phyloP scores from a whole-genome alignment of 495 filamentous ascomycete species.

The Penicillium tannophilum region DNA sequence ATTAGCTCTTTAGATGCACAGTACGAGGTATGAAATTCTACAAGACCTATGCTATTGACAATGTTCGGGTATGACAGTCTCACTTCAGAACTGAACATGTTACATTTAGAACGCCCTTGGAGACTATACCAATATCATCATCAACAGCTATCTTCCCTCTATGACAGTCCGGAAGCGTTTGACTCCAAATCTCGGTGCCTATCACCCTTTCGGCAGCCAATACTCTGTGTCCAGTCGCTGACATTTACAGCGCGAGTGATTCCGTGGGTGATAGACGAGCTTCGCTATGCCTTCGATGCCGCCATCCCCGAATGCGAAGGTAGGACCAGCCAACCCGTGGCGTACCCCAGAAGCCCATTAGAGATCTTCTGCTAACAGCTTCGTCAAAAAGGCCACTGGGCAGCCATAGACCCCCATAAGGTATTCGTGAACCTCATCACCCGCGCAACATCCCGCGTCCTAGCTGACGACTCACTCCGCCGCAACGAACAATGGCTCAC shows the following conservation, averaged over 20 bases:
- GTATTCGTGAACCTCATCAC: conserved; percentile 50
- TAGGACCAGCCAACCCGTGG: conserved; percentile 1
- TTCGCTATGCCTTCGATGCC: conserved; percentile 26
- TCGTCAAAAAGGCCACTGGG: conserved; percentile 24
- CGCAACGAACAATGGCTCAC: conserved; percentile 58
- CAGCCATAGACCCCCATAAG: conserved; percentile 25
- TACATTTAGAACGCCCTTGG: conserved; percentile 31
- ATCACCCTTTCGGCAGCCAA: not conserved
- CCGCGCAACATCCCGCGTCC: conserved; percentile 56
- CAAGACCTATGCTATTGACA: not conserved
- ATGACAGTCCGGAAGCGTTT: conserved; percentile 29
- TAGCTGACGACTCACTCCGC: conserved; percentile 55
- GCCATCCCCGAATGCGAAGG: conserved; percentile 32
- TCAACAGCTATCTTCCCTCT: conserved; percentile 28
- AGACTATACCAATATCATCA: conserved; percentile 34
- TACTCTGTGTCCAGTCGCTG: not conserved
- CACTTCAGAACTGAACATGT: not conserved
- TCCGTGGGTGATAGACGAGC: conserved; percentile 33
- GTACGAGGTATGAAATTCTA: conserved; percentile 23
- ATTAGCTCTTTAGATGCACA: conserved; percentile 35
- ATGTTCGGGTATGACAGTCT: not conserved
- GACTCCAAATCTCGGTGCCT: conserved; percentile 29
- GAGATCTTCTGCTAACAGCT: too few species aligned
- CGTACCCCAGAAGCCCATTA: not conserved
- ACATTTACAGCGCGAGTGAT: conserved; percentile 26